Percentiles rank a stretch among this genome's conserved stretches.
Conservation (phyloP, 176 grass and related monocot genomes). For the Neostapfia colusana region DNA sequence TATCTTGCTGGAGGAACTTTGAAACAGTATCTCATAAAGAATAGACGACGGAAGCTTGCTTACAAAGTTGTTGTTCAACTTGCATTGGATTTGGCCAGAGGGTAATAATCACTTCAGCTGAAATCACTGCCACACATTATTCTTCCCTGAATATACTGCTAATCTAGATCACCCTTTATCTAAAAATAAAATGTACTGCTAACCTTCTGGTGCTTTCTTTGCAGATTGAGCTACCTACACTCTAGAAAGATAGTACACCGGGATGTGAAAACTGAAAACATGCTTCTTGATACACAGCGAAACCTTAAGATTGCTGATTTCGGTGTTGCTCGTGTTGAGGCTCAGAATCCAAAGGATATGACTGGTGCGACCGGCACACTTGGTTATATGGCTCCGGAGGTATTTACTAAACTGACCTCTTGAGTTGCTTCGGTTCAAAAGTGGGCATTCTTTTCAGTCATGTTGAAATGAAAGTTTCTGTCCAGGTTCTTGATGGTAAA, state of each 20-base stretch:
- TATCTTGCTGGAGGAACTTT: conserved; percentile 84
- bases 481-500: conserved; percentile 88
- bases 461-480: neutral
- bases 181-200: too few relatives aligned
- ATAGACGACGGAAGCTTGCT: conserved; percentile 68
- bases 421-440: too few relatives aligned
- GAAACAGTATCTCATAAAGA: conserved; percentile 83
- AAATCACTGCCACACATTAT: neutral
- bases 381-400: conserved; percentile 99
- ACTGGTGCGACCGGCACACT: conserved; percentile 92
- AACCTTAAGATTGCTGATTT: conserved; percentile 92
- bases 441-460: too few relatives aligned
- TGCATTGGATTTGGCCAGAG: conserved; percentile 85
- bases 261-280: conserved; percentile 92
- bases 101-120: conserved; percentile 49
- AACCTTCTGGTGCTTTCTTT: too few relatives aligned
- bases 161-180: neutral
- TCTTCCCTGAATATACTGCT: conserved; percentile 16
- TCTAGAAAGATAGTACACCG: conserved; percentile 87
- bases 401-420: conserved; percentile 28
- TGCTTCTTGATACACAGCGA: conserved; percentile 86
- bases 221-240: conserved; percentile 87
- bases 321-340: conserved; percentile 83
- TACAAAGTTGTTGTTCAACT: conserved; percentile 85
- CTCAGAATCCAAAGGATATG: conserved; percentile 88